phyloP scores from a whole-genome alignment of 495 filamentous ascomycete species.

The Friedmanniomyces simplex region DNA sequence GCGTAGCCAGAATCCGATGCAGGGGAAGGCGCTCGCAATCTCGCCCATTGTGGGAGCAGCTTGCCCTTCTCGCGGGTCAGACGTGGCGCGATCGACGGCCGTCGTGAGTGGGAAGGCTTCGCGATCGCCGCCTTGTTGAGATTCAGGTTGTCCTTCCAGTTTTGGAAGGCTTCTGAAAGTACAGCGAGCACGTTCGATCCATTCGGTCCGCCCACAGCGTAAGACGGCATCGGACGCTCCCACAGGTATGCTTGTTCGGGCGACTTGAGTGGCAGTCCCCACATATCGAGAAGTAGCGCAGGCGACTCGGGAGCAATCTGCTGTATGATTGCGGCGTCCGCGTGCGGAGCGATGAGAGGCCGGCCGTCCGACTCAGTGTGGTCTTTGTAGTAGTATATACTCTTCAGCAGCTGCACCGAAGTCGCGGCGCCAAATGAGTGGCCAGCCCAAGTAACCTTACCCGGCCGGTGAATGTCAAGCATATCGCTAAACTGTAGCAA shows the following conservation, averaged over 20 bases:
- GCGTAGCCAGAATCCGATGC: slow-evolving; percentile 17
- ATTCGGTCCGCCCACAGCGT: slow-evolving; percentile 39
- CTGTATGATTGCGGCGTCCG: slow-evolving; percentile 37
- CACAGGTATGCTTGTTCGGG: slow-evolving; percentile 45
- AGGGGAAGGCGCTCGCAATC: slow-evolving; percentile 13
- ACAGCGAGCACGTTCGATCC: slow-evolving; percentile 49
- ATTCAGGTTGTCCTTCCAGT: slow-evolving; percentile 56
- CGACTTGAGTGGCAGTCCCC: slow-evolving; percentile 57
- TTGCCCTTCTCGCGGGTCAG: slow-evolving; percentile 4
- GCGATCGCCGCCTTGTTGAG: slow-evolving; percentile 47
- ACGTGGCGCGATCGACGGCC: slow-evolving; percentile 6
- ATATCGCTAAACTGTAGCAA: slow-evolving; percentile 42
- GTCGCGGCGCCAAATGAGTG: slow-evolving; percentile 70
- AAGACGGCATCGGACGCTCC: slow-evolving; percentile 55
- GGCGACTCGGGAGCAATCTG: slow-evolving; percentile 56
- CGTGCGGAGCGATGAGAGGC: slow-evolving; percentile 42
- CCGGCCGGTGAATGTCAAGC: slow-evolving; percentile 58
- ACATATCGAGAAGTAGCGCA: slow-evolving; percentile 59
- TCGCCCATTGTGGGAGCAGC: slow-evolving; percentile 9
- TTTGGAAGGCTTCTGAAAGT: slow-evolving; percentile 59
- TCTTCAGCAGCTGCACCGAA: slow-evolving; percentile 62
- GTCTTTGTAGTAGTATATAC: slow-evolving; percentile 44
- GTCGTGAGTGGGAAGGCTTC: slow-evolving; percentile 12
- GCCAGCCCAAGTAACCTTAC: slow-evolving; percentile 57
- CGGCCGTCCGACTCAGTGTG: slow-evolving; percentile 16